Evolutionary conservation across 2,329 filamentous ascomycete species (phyloP).

Genomic region (Emericellopsis atlantica): DNA sequence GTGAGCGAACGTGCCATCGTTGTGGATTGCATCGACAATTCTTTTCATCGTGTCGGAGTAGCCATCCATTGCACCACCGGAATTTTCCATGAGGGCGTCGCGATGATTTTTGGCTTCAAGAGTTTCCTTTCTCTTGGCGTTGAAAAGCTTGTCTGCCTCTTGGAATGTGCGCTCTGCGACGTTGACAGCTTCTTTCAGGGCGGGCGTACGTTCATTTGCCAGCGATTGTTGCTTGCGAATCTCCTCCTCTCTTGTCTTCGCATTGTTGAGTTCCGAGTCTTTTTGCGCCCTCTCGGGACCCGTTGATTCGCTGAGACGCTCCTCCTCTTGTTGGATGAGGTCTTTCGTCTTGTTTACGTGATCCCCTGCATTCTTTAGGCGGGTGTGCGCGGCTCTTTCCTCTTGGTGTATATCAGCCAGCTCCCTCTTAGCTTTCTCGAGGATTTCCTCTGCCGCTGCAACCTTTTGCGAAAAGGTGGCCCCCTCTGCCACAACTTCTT

Average conservation of each 20-base stretch:
- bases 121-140: constrained; percentile 41
- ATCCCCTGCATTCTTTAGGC: constrained; percentile 38
- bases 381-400: constrained; percentile 51
- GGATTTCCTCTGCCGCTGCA: constrained; percentile 33
- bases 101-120: constrained; percentile 28
- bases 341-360: constrained; percentile 30
- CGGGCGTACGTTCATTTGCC: constrained; percentile 15
- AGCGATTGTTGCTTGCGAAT: constrained; percentile 14
- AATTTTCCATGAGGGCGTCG: constrained; percentile 39
- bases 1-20: constrained; percentile 50
- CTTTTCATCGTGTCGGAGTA: constrained; percentile 51
- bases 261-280: constrained; percentile 34
- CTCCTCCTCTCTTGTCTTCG: constrained; percentile 11
- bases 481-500: constrained; percentile 31
- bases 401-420: constrained; percentile 43
- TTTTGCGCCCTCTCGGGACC: constrained; percentile 57
- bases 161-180: constrained; percentile 15
- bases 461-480: constrained; percentile 29
- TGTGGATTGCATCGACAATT: constrained; percentile 55
- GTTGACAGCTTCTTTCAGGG: constrained; percentile 17
- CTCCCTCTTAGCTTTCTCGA: constrained; percentile 38
- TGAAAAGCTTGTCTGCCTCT: constrained; percentile 7
- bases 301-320: constrained; percentile 52
- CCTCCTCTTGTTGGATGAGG: constrained; percentile 42
- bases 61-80: constrained; percentile 47